Conservation (phyloP, 2,329 filamentous ascomycete species). For the Aureobasidium melanogenum region DNA sequence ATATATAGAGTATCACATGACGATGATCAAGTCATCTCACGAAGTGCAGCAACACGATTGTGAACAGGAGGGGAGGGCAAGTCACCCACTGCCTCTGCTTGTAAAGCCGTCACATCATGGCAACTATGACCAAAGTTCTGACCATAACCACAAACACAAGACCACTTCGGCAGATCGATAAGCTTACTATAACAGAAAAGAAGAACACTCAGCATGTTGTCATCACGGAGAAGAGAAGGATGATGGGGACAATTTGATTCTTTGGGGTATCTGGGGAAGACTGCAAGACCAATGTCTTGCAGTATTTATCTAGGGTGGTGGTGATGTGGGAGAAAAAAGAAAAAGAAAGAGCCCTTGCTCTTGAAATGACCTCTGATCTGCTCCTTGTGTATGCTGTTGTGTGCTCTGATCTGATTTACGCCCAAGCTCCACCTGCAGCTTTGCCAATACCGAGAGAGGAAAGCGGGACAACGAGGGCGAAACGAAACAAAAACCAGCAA, state of each 20-base stretch:
- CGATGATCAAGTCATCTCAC: background rate
- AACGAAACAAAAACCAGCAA: background rate
- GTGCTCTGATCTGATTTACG: background rate
- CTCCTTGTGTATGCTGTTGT: background rate
- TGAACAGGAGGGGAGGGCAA: background rate
- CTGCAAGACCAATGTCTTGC: background rate
- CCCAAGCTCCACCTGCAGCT: background rate
- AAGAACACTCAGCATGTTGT: background rate
- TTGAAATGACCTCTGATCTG: background rate
- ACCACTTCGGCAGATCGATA: constrained; percentile 13
- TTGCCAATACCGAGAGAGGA: background rate
- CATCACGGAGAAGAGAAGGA: background rate
- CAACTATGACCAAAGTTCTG: constrained; percentile 17
- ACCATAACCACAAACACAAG: constrained; percentile 20
- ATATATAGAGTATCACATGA: too few relatives aligned
- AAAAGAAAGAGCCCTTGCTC: background rate
- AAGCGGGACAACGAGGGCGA: background rate
- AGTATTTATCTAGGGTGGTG: background rate
- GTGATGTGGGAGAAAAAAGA: background rate
- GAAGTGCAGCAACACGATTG: background rate
- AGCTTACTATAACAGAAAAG: background rate
- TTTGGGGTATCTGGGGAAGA: background rate
- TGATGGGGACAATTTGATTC: background rate
- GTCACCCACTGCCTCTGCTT: background rate
- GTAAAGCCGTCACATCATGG: background rate